Conservation (phyloP, 129 eudicot species). For the Calendula officinalis region DNA sequence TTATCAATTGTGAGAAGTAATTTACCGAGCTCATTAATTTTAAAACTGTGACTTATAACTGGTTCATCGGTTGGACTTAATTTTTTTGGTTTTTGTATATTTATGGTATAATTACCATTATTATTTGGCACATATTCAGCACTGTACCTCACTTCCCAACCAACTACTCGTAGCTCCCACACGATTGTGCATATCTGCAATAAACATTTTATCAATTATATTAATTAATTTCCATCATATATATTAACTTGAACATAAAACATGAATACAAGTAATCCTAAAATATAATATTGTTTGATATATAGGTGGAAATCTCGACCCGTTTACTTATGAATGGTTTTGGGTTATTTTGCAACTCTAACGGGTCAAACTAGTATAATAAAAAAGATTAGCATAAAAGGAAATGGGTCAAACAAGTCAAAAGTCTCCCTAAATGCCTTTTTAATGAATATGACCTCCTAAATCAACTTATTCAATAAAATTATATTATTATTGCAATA, state of each 20-base stretch:
- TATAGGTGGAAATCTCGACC: too few species aligned
- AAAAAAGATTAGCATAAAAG: too few species aligned
- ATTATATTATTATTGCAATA: background rate
- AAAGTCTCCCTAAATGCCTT: too few species aligned
- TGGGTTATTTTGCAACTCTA: too few species aligned
- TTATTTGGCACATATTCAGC: constrained; percentile 70
- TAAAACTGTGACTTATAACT: constrained; percentile 60
- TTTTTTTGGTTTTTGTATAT: constrained; percentile 64
- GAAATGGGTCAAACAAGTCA: too few species aligned
- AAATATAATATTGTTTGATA: too few species aligned
- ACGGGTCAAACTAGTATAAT: too few species aligned
- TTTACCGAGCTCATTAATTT: constrained; percentile 72
- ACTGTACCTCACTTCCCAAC: constrained; percentile 89
- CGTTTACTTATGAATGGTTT: too few species aligned
- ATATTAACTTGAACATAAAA: too few species aligned
- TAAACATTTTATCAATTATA: background rate
- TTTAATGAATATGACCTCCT: too few species aligned
- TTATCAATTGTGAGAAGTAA: constrained; percentile 76
- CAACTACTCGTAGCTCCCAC: constrained; percentile 97
- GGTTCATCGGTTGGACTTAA: constrained; percentile 68
- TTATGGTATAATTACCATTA: constrained; percentile 58
- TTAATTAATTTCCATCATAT: too few species aligned
- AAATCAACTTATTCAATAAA: background rate
- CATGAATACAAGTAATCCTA: too few species aligned
- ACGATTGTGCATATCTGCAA: constrained; percentile 65